A percentile compares a stretch with the other conserved stretches of the same genome.
These are phyloP conservation scores for Graphilbum ipis-grandicollis DNA, from an alignment of 2,329 filamentous ascomycete genomes.

Conservation along the genomic window DNA sequence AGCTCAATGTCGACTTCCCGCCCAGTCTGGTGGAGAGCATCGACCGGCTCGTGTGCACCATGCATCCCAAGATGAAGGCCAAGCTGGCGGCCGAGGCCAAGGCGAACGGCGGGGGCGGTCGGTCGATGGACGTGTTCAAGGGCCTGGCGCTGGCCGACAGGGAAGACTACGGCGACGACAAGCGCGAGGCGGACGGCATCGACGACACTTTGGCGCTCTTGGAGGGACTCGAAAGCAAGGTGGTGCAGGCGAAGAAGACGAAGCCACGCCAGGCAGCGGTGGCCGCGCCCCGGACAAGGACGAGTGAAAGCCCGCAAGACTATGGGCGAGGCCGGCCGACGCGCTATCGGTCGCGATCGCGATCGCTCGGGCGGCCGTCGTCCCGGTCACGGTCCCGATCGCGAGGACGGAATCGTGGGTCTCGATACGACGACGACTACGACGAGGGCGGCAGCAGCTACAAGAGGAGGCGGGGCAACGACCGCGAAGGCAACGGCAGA, in stretches of 20 bases:
- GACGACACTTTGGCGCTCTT: constrained; percentile 87
- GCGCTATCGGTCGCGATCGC: constrained; percentile 20
- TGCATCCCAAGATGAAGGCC: constrained; percentile 79
- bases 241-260: constrained; percentile 16
- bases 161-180: constrained; percentile 32
- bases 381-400: constrained; percentile 22
- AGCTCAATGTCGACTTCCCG: constrained; percentile 64
- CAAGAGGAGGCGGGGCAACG: too few relatives aligned
- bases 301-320: constrained; percentile 10
- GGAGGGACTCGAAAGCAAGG: constrained; percentile 65
- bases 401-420: constrained; percentile 21
- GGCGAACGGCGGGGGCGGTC: constrained; percentile 15
- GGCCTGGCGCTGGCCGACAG: constrained; percentile 78
- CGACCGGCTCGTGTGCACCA: constrained; percentile 69
- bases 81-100: constrained; percentile 22
- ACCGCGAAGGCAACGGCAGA: neutral
- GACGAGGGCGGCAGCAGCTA: too few relatives aligned
- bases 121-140: constrained; percentile 59
- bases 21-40: constrained; percentile 84
- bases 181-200: constrained; percentile 41
- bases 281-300: neutral
- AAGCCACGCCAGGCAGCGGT: neutral
- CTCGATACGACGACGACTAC: constrained; percentile 12
- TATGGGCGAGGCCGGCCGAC: constrained; percentile 21
- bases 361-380: constrained; percentile 17